Evolutionary conservation across 2,329 filamentous ascomycete species (phyloP), one percentile per base, ranked within the genome.

Genomic region (Leptographium wingfieldii): DNA sequence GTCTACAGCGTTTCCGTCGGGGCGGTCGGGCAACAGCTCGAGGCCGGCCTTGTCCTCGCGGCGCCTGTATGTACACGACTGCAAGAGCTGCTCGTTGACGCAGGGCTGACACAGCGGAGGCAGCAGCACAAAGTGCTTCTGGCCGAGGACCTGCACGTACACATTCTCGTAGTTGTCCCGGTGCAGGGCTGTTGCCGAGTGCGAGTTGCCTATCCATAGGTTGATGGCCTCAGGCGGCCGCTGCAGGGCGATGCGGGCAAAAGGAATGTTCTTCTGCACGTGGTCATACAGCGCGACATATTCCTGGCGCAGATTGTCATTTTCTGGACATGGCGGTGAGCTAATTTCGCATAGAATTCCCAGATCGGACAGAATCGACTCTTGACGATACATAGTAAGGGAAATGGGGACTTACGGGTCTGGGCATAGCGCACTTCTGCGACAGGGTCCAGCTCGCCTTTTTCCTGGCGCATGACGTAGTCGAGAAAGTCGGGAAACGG

Each of bases 91-190:
- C 73, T 92, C 89, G 61, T 83, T 82, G 52, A 91, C 83, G 63
- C 85, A 87, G 0, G 86, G 77, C 65, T 85, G 80, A 63, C 83
- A 87, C 1, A 87, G 70, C 0, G 88, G 84, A n/a, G 89, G 86
- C 1, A 94, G 72, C 1, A 94, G 75, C 0, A 85, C 79, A 65
- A 94, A 94, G 65, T 88, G 83, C 69, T 94, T 94, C 60, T 74
- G 73, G 0, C 89, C 90, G 0, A 83, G 70, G 16, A 92, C 71
- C 67, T 92, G 88, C 1, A 90, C 86, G 69, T 92, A 94, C 0
- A 94, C 79, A 69, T 94, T 94, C 70, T 94, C 88, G 72, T 92
- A 92, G 67, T 88, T 88, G 72, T 94, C 90, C 67, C 87, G 88
- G 73, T 94, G 90, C 59, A 92, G 71, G 0, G 86, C 85, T 0